Evolutionary conservation across 1,284 basidiomycete species (phyloP), one percentile per base, ranked within the genome.

Genomic region (Cystobasidium slooffiae): DNA sequence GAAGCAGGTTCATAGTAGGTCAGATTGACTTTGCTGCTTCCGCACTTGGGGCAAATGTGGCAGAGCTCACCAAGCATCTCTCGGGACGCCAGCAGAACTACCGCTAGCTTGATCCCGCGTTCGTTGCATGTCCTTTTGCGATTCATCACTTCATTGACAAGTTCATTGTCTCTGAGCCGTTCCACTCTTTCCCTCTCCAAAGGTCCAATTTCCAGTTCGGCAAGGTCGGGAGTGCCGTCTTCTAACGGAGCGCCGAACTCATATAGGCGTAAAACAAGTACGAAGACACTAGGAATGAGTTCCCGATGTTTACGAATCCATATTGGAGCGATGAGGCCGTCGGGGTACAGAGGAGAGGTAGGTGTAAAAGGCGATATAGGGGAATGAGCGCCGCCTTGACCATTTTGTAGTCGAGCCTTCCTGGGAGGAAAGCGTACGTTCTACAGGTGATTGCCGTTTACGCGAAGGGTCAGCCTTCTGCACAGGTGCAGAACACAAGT

Each of bases 301-400:
- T 93, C 89, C 0, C 92, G 91, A 80, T 98, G 95, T 83, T 97
- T 99, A 59, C 94, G 87, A 18, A 97, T 89, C 96, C 96, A 99
- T 79, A 98, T 93, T 0, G 95, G 96, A 0, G 95, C 93, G 73
- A 99, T 92, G 62, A 99, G 84, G 0, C 96, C 96, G 81, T 99
- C 96, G 0, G 96, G 96, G 81, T 93, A 88, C 16, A 97, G 85
- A 0, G 96, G 95, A 0, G 93, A 95, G 0, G 89, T 87, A 0
- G 91, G 89, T 0, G 92, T 92, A 37, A 97, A 84, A 0, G 96
- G 96, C 0, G 93, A 97, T 8, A 98, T 85, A 0, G 94, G 94
- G 0, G 94, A 97, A 82, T 94, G 92, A 0, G 14, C 87, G 82
- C 43, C 67, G 12, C 75, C 46, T 10, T 62, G 62, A 16, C 37